phyloP scores from a whole-genome alignment of 257 asterid genomes.

The Ligustrum vulgare region DNA sequence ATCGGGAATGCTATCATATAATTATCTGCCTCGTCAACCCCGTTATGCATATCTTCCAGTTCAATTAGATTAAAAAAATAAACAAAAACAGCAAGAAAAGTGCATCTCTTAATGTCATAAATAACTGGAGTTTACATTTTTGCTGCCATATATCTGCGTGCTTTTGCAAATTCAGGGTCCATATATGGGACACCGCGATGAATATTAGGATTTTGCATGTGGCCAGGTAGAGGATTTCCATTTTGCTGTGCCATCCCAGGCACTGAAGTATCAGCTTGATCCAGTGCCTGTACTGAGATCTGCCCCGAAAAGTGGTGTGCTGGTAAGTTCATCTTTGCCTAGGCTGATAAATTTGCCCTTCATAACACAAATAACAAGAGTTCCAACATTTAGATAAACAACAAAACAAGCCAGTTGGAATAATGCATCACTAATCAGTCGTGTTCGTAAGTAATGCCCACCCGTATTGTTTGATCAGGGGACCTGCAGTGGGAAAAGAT shows the following conservation, averaged over 20 bases:
- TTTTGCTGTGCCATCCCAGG: constrained; percentile 60
- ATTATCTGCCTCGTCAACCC: background rate
- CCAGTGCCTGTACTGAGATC: constrained; percentile 64
- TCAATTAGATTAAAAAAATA: background rate
- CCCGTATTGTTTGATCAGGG: constrained; percentile 1
- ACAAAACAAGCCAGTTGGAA: constrained; percentile 21
- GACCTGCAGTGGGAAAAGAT: constrained; percentile 29
- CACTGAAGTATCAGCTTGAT: constrained; percentile 52
- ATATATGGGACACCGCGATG: constrained; percentile 43
- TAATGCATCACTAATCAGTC: constrained; percentile 17
- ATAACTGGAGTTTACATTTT: constrained; percentile 57
- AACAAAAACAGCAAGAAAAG: constrained; percentile 16
- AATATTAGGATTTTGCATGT: constrained; percentile 64
- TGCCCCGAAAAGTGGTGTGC: constrained; percentile 55
- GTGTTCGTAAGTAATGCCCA: constrained; percentile 16
- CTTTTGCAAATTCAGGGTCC: constrained; percentile 52
- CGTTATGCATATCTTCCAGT: background rate
- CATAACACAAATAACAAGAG: constrained; percentile 25
- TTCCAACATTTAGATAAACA: constrained; percentile 24
- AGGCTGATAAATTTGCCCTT: constrained; percentile 26
- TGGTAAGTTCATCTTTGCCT: constrained; percentile 59
- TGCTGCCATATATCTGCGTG: constrained; percentile 52
- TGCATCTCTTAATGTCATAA: constrained; percentile 11
- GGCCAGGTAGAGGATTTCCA: constrained; percentile 56
- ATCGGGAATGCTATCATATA: background rate